These are phyloP conservation scores for Mucor indicus DNA, from an alignment of 371 early-diverging fungal genomes.

Conservation along the genomic window DNA sequence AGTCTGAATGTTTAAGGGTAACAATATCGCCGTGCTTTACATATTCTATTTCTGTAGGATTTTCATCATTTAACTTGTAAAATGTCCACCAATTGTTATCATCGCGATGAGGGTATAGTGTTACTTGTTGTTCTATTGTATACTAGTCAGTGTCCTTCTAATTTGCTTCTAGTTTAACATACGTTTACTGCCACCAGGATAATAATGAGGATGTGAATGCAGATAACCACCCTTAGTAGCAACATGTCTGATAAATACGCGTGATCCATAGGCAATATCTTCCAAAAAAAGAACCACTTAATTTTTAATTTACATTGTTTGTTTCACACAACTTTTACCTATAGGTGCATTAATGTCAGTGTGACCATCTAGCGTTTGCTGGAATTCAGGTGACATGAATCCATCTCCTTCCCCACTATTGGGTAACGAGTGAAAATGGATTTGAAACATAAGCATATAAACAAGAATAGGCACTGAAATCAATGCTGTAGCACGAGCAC, in stretches of 20 bases:
- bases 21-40: slow-evolving; percentile 76
- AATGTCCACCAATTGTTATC: slow-evolving; percentile 86
- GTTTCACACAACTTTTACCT: too few relatives aligned
- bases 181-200: slow-evolving; percentile 84
- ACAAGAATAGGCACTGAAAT: slow-evolving; percentile 81
- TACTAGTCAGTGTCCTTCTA: too few relatives aligned
- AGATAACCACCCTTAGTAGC: slow-evolving; percentile 79
- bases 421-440: slow-evolving; percentile 84
- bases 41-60: slow-evolving; percentile 39
- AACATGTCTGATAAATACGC: slow-evolving; percentile 74
- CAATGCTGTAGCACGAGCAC: slow-evolving; percentile 72
- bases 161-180: slow-evolving; percentile 16
- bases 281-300: too few relatives aligned
- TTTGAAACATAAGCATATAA: slow-evolving; percentile 82
- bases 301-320: too few relatives aligned
- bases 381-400: slow-evolving; percentile 93
- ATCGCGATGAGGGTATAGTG: slow-evolving; percentile 89
- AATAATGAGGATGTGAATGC: slow-evolving; percentile 87
- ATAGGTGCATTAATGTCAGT: slow-evolving; percentile 53
- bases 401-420: slow-evolving; percentile 94
- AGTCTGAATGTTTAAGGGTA: slow-evolving; percentile 71
- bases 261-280: slow-evolving; percentile 83
- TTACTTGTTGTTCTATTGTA: slow-evolving; percentile 86
- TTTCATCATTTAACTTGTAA: slow-evolving; percentile 51
- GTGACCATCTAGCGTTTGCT: slow-evolving; percentile 83